Conservation (phyloP, 495 filamentous ascomycete species). For the Tetracladium marchalianum region DNA sequence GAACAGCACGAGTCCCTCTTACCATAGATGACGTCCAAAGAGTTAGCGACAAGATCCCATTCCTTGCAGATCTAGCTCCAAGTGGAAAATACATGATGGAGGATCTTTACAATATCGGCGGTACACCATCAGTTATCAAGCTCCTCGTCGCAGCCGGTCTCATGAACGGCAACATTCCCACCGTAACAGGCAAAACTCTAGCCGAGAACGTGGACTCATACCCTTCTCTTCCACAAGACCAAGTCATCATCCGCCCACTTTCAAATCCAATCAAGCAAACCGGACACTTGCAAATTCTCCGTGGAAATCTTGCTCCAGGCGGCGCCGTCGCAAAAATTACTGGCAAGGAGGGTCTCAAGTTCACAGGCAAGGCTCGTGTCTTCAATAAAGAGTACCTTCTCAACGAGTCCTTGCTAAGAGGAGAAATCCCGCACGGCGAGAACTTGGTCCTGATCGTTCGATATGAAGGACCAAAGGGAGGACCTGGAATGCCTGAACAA, state of each 20-base stretch:
- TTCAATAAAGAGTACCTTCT: conserved; percentile 84
- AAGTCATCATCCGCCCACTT: conserved; percentile 77
- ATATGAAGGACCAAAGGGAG: conserved; percentile 92
- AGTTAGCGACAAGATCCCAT: conserved; percentile 81
- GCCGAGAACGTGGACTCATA: conserved; percentile 77
- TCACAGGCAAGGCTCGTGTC: conserved; percentile 76
- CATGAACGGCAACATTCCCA: conserved; percentile 74
- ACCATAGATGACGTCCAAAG: conserved; percentile 83
- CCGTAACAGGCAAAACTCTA: conserved; percentile 87
- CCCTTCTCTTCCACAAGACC: conserved; percentile 70
- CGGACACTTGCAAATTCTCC: conserved; percentile 84
- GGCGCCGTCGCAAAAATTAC: conserved; percentile 98
- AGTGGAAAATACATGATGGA: conserved; percentile 87
- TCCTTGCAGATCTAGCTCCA: conserved; percentile 87
- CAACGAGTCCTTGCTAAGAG: conserved; percentile 61
- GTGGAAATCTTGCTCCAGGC: conserved; percentile 82
- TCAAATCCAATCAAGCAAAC: conserved; percentile 77
- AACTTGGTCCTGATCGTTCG: conserved; percentile 90
- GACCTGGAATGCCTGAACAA: conserved; percentile 98
- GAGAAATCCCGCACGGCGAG: conserved; percentile 62
- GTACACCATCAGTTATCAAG: conserved; percentile 86
- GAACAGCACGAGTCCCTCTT: conserved; percentile 73
- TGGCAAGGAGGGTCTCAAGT: conserved; percentile 80
- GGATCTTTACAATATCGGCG: conserved; percentile 89
- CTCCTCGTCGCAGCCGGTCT: conserved; percentile 73